Evolutionary conservation across 306 rosid species (phyloP), one percentile per base, ranked within the genome.

Genomic region (Dalbergia cochinchinensis): DNA sequence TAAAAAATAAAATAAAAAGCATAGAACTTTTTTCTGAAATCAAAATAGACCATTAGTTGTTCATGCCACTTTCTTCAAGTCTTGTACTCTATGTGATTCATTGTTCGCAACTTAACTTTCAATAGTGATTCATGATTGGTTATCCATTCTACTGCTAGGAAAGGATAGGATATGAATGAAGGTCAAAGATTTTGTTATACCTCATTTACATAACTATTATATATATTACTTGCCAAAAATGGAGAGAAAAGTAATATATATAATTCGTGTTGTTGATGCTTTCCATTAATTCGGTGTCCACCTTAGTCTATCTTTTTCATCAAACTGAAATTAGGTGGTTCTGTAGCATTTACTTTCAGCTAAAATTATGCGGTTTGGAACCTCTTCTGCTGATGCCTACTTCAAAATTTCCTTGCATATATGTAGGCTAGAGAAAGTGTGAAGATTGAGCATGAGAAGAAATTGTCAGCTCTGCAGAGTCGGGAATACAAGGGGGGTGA

Each of bases 401-500:
- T 51, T 69, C 74, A 37, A 71, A 71, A 15, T 77, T 22, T 76
- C 48, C 18, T 73, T 83, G 71, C 66, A 75, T 67, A 64, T 81
- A 68, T 54, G 60, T 59, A 95, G 99, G 93, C 91, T 18, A 90
- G 98, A 81, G 99, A 95, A 90, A 80, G 94, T 60, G 88, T 88
- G 83, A 95, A 91, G 90, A 93, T 95, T 76, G 98, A 89, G 69
- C 97, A 90, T 83, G 98, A 90, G 62, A 93, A 87, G 87, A 91
- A 95, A 86, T 58, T 95, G 80, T 80, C 96, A 6, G 76, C 88
- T 1, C 83, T 95, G 78, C 98, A 95, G 76, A 92, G 88, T 79
- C 94, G 89, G 80, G 99, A 95, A 79, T 85, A 78, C 89, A 95
- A 90, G 71, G 97, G 98, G n/a, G 94, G 88, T 69, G 92, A 93